phyloP scores from a whole-genome alignment of 768 basidiomycete species.

The Kockovaella imperatae region DNA sequence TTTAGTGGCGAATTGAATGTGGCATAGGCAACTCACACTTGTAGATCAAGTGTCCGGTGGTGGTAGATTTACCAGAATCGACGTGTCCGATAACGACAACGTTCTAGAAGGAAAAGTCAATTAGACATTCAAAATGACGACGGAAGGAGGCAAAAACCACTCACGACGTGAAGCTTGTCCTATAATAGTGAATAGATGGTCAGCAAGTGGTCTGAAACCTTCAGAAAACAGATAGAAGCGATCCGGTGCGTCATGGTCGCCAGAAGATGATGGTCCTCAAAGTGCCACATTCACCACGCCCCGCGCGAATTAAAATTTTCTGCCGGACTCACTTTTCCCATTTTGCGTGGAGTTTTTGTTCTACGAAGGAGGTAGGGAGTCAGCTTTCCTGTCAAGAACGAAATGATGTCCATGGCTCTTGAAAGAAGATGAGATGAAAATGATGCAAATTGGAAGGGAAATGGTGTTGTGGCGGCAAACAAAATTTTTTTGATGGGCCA shows the following conservation, averaged over 20 bases:
- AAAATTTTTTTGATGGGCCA: no score
- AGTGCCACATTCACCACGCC: background rate
- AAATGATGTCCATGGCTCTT: no score
- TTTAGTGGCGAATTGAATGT: no score
- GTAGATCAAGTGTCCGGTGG: conserved; percentile 99
- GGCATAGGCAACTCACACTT: no score
- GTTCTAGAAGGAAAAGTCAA: conserved; percentile 12
- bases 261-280: no score
- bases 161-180: conserved; percentile 37
- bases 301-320: conserved; percentile 7
- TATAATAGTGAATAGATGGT: background rate
- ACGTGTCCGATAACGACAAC: conserved; percentile 65
- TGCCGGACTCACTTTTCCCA: conserved; percentile 33
- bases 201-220: background rate
- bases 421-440: background rate
- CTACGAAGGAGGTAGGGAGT: background rate
- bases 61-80: conserved; percentile 98
- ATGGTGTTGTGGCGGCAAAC: no score
- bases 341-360: conserved; percentile 23
- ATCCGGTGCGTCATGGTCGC: no score
- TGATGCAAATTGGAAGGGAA: no score
- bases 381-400: no score
- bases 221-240: no score
- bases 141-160: background rate
- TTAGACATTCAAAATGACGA: background rate